Base-by-base conservation (phyloP, 208 protist genomes). In the Strigomonas culicis region DNA sequence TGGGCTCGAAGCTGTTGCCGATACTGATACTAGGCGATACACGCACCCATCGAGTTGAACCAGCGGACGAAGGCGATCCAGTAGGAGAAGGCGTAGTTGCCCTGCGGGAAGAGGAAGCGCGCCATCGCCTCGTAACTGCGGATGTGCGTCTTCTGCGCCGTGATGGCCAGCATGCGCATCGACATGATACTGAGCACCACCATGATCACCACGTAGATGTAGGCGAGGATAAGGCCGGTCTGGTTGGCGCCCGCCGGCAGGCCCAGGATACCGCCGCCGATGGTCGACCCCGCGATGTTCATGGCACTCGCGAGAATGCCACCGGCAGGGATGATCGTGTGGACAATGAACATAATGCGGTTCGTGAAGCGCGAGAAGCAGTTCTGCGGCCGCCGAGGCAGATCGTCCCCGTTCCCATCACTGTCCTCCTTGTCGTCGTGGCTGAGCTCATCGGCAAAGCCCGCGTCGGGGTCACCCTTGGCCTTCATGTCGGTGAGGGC, bases 101-200 rank as follows among this genome's bases (percentile, higher is more conserved):
- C 59, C 15, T 28, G 34, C 0, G 72, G 72, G 64, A 79, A 79
- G 17, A 89, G 64, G 4, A 39, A 19, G 15, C 51, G 46, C n/a
- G 77, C 64, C 53, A 79, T 68, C 22, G 61, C 74, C 56, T 86
- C 82, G 62, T 79, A 89, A 24, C 44, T 77, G 25, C 64, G 63
- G 27, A 71, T 66, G 41, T 58, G 55, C 11, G 75, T 90, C 17
- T 53, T 63, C 46, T 85, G 52, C 25, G 61, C 49, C 4, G 63
- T 63, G 15, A 69, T 59, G n/a, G 47, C 81, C 15, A 89, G 39
- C 44, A 86, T 60, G 52, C 69, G 65, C 60, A 84, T 68, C 31
- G 80, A 68, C 28, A 73, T 66, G 11, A 74, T 34, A 6, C 64
- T 65, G 34, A 89, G 64, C 36, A 70, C 70, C 19, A 77, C 81